A percentile compares a stretch with the other conserved stretches of the same genome.
These are phyloP conservation scores for Salix dunnii DNA, from an alignment of 345 rosid species.

Conservation along the genomic window DNA sequence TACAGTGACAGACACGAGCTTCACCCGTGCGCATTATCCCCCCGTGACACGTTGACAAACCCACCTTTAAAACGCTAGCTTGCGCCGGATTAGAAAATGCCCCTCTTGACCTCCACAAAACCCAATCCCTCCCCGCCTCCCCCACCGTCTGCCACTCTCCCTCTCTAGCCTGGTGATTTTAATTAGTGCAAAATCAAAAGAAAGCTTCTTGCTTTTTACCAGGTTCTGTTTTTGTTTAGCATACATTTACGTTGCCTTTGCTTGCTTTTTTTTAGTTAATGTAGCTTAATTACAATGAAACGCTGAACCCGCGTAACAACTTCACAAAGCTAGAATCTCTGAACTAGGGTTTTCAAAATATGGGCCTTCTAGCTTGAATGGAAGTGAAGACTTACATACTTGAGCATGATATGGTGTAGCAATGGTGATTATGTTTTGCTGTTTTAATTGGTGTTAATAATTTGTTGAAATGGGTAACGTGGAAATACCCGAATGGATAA, in stretches of 20 bases:
- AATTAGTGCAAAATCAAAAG: slow-evolving; percentile 13
- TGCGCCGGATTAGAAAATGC: slow-evolving; percentile 34
- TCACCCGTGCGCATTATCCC: neutral
- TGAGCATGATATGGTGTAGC: slow-evolving; percentile 7
- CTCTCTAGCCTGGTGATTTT: slow-evolving; percentile 26
- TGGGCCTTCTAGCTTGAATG: neutral
- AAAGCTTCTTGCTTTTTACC: slow-evolving; percentile 12
- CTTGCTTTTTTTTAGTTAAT: slow-evolving; percentile 2
- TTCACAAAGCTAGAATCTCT: slow-evolving; percentile 4
- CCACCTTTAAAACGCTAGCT: slow-evolving; percentile 14
- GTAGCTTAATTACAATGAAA: slow-evolving; percentile 4
- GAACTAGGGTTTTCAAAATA: slow-evolving; percentile 44
- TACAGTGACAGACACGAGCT: slow-evolving; percentile 18
- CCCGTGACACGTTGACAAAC: slow-evolving; percentile 1
- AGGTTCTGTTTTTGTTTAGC: slow-evolving; percentile 32
- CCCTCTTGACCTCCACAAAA: slow-evolving; percentile 28
- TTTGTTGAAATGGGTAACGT: slow-evolving; percentile 64
- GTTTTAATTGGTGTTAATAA: slow-evolving; percentile 7
- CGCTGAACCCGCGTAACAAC: slow-evolving; percentile 7
- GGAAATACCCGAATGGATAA: slow-evolving; percentile 88
- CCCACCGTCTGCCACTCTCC: slow-evolving; percentile 1
- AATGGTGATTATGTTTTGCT: slow-evolving; percentile 3
- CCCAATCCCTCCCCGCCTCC: slow-evolving; percentile 4
- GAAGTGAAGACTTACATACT: slow-evolving; percentile 9
- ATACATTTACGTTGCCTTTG: neutral